These are phyloP conservation scores for Helicostylum pulchrum DNA, from an alignment of 192 early-diverging fungal species.

Conservation along the genomic window DNA sequence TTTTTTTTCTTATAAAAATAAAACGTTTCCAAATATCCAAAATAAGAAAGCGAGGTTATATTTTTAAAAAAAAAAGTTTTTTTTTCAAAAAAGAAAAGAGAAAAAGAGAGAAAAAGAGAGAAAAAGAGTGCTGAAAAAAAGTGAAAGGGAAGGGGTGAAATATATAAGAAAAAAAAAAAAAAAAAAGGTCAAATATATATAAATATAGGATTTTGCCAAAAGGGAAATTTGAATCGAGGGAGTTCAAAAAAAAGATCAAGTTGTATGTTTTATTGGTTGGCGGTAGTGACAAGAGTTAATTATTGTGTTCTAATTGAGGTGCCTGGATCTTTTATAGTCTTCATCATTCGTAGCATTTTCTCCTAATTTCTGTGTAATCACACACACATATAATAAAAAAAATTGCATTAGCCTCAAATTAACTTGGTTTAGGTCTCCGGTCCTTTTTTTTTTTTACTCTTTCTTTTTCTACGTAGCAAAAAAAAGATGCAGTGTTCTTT, in stretches of 20 bases:
- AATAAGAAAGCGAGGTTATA: background rate
- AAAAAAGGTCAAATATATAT: background rate
- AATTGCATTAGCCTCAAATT: background rate
- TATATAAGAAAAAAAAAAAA: too few relatives aligned
- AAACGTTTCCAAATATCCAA: constrained; percentile 1
- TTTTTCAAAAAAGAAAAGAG: constrained; percentile 1
- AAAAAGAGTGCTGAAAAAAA: background rate
- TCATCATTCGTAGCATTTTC: background rate
- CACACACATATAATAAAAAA: background rate
- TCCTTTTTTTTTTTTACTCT: background rate
- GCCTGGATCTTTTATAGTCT: constrained; percentile 5
- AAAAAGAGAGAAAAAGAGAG: constrained; percentile 3
- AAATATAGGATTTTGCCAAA: too few relatives aligned
- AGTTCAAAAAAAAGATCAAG: too few relatives aligned
- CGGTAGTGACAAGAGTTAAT: constrained; percentile 13
- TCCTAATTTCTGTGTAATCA: constrained; percentile 9
- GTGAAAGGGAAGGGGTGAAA: background rate
- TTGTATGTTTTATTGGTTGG: constrained; percentile 6
- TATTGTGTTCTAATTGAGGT: constrained; percentile 6
- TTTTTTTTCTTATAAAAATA: too few relatives aligned
- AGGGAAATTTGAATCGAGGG: too few relatives aligned
- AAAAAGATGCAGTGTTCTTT: background rate
- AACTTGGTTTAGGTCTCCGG: too few relatives aligned
- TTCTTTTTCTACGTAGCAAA: background rate
- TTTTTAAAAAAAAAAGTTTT: constrained; percentile 1